phyloP scores from a whole-genome alignment of 169 alveolate species.

The Eimeria tenella region DNA sequence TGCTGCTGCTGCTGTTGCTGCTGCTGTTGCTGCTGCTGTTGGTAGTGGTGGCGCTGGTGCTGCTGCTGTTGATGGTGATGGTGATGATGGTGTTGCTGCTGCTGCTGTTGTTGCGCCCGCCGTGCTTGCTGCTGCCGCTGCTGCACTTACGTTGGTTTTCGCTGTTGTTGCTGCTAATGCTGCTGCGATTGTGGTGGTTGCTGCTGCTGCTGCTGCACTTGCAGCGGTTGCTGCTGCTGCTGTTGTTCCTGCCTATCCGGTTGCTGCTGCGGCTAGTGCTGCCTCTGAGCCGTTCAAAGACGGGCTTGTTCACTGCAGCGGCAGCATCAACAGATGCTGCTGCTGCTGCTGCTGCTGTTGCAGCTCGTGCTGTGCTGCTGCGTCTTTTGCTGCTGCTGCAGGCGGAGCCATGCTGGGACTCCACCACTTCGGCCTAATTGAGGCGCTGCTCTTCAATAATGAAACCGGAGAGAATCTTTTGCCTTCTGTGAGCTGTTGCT shows the following conservation, averaged over 20 bases:
- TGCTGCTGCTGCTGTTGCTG: too few species aligned
- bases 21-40: too few species aligned
- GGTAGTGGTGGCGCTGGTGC: too few species aligned
- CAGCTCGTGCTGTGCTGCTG: neutral
- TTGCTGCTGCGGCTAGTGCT: neutral
- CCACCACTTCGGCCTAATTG: constrained; percentile 71
- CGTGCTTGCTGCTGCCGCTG: constrained; percentile 4
- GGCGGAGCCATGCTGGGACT: constrained; percentile 78
- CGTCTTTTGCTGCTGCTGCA: constrained; percentile 24
- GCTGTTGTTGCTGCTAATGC: neutral
- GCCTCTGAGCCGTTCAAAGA: neutral
- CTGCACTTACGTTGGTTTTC: neutral
- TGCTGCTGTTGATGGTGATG: too few species aligned
- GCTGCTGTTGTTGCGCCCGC: neutral
- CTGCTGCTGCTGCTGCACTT: neutral
- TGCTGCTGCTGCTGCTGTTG: constrained; percentile 16
- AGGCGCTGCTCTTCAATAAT: constrained; percentile 70
- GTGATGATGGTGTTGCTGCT: too few species aligned
- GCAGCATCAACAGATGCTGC: constrained; percentile 1
- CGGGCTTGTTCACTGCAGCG: neutral
- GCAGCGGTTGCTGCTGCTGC: constrained; percentile 25
- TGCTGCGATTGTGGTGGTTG: too few species aligned
- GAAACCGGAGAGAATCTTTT: constrained; percentile 6
- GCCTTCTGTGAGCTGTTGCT: constrained; percentile 17
- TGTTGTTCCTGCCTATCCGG: neutral